Evolutionary conservation across 495 filamentous ascomycete species (phyloP), one percentile per base, ranked within the genome.

Genomic region (Hypoxylon subgilvum): DNA sequence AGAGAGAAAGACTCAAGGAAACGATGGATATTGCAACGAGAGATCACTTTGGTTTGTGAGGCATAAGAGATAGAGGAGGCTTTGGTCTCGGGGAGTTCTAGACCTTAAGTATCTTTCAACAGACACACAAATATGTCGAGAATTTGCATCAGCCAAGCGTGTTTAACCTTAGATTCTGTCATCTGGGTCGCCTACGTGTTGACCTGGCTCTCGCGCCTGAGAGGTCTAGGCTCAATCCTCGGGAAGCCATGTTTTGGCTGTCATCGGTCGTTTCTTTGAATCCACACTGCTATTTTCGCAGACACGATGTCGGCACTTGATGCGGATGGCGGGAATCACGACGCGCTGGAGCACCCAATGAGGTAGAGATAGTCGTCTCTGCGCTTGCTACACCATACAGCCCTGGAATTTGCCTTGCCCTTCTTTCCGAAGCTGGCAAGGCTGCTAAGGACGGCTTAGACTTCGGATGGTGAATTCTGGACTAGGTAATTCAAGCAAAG

Each of bases 1-100:
- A 67, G 52, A 61, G 69, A 65, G 67, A 53, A 67, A 61, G 54
- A 65, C 57, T 56, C 17, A 57, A 67, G 44, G 55, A 57, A 56
- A 69, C 35, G 31, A 47, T 60, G 44, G 41, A 23, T 35, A 57
- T 30, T 57, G 31, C 19, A 32, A 21, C 57, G 58, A 57, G 47
- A 42, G 32, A 52, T 32, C n/a, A 40, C 13, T 40, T n/a, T 60
- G 18, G 31, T 53, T 56, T n/a, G 25, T 57, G 55, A 45, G 41
- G 53, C 46, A n/a, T n/a, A n/a, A 9, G 16, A 49, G 28, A 45
- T 56, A 57, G 8, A 48, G 27, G 30, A 44, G 2, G 7, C 13
- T 40, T 23, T 19, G 12, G 32, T 34, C 21, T 43, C 17, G 48
- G 39, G 54, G 32, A 34, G 12, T 2, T 40, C 45, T 34, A 36